Evolutionary conservation across 345 rosid species (phyloP), one percentile per base, ranked within the genome.

Genomic region (Punica granatum): DNA sequence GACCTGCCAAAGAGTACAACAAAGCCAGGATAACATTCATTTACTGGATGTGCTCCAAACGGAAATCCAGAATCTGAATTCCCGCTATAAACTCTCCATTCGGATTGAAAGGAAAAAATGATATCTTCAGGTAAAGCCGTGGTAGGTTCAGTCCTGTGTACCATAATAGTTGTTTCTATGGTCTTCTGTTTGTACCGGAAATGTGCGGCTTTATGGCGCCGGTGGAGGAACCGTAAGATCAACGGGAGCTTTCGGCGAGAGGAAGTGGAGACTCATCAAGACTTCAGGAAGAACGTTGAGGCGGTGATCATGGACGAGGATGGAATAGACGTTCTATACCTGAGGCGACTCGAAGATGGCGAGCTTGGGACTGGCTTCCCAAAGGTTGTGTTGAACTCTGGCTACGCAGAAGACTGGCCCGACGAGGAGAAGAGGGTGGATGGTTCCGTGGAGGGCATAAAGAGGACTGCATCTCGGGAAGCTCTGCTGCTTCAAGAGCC

Each of bases 281-380:
- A 81, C 31, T 75, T 77, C 9, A 74, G 70, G 0, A 78, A 74
- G 34, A 81, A 70, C 67, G 84, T 87, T 21, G 84, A 80, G 41
- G 83, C 85, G 36, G 42, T 87, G 64, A 70, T 81, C 33, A 75
- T 78, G 10, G 78, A 79, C 10, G 87, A 82, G 69, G 72, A 76
- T 8, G 90, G 96, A 2, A 46, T 34, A 51, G 87, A 89, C 65
- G 86, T 85, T 14, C 64, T 86, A 65, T 89, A 83, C 62, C 64
- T 81, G 75, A 84, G 88, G 70, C 79, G 75, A 53, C 60, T 74
- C 9, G 84, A 81, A 54, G 76, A 69, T 59, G 73, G 70, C 19
- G 60, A 43, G 51, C 72, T 61, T n/a, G 73, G 67, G 28, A 65
- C 64, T 21, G 53, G 53, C 30, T 82, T 77, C 67, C 71, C 83